Percentiles rank a stretch among this genome's conserved stretches.
Evolutionary conservation across 140 eudicot genomes (phyloP).

Genomic region (Anethum foeniculum): DNA sequence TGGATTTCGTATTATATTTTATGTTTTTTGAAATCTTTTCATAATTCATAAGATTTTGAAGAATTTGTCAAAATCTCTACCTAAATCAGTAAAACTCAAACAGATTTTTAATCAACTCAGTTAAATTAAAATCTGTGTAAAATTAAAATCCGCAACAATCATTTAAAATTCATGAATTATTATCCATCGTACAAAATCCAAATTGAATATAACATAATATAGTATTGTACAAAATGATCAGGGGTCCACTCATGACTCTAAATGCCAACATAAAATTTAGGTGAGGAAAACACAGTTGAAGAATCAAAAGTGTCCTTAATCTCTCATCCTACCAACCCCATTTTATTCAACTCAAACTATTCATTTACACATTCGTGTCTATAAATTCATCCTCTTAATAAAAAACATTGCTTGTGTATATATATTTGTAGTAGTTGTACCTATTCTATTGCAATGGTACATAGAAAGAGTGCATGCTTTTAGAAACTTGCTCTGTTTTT

Average conservation of each 20-base stretch:
- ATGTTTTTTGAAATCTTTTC: too few relatives aligned
- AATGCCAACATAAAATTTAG: neutral
- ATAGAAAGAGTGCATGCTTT: neutral
- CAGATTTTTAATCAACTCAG: too few relatives aligned
- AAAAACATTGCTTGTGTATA: neutral
- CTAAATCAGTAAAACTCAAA: too few relatives aligned
- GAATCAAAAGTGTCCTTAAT: neutral
- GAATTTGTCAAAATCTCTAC: too few relatives aligned
- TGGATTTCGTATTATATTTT: too few relatives aligned
- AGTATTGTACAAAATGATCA: neutral
- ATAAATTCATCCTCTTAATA: neutral
- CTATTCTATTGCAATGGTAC: neutral
- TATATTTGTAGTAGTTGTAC: neutral
- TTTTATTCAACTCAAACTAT: neutral
- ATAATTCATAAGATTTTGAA: too few relatives aligned
- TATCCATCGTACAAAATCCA: too few relatives aligned
- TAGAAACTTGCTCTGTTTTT: neutral
- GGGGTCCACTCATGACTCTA: neutral
- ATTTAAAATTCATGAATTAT: too few relatives aligned
- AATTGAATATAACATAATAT: neutral
- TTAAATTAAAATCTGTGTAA: too few relatives aligned
- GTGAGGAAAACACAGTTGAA: neutral
- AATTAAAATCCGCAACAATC: too few relatives aligned
- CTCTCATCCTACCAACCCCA: slow-evolving; percentile 2
- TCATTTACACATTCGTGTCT: neutral